Evolutionary conservation across 257 asterid genomes (phyloP), one percentile per base, ranked within the genome.

Genomic region (Nicotiana otophora): DNA sequence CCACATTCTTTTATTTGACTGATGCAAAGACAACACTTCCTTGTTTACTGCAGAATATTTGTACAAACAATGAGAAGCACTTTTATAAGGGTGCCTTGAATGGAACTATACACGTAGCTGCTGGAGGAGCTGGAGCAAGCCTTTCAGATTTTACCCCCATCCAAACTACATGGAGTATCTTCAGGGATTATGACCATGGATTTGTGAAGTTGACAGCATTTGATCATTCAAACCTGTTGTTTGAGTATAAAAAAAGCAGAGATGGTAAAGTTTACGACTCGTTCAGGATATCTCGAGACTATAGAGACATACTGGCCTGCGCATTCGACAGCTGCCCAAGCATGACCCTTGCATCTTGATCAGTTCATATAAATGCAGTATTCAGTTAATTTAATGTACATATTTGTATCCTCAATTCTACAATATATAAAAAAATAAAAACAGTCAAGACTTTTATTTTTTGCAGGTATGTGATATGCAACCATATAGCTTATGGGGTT

Each of bases 121-220:
- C 97, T 15, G 98, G 99, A 5, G 98, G 99, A 36, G 98, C 95
- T 23, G 99, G 99, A 2, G 95, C 97, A 10, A 90, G 97, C 84
- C 93, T 94, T 5, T 87, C 99, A 7, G 72, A 81, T n/a, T 96
- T 94, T 86, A 84, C 97, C 3, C 66, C 87, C 61, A 81, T 93
- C 58, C 88, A 86, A 65, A 94, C 99, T 2, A 89, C 80, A 20
- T 96, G 98, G 98, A 94, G 98, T 63, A 66, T 94, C 30, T 90
- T 88, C 86, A 89, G 92, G 67, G 99, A 95, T 82, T 57, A 66
- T 11, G 97, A 95, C 81, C 91, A 88, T 58, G 99, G 99, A 6
- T 95, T 94, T 63, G 94, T 94, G 82, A 95, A 95, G 78, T 70
- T 95, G 51, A 95, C 97, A 4, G 96, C 96, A 9, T 92, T 90